A percentile compares a stretch with the other conserved stretches of the same genome.
phyloP scores from a whole-genome alignment of 345 rosid genomes.

The Cardamine resedifolia region DNA sequence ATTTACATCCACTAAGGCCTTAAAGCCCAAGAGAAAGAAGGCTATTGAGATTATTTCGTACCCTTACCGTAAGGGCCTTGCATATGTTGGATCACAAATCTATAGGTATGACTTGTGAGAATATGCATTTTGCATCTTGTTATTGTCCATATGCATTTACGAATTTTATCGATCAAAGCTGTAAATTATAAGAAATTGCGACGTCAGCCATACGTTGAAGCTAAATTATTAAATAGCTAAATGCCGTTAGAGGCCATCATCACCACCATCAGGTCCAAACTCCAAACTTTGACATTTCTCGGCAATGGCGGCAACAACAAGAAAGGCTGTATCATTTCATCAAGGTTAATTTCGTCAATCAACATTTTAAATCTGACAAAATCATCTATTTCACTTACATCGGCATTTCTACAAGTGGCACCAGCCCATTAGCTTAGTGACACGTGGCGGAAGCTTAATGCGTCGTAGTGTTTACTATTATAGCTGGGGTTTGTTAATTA shows the following conservation, averaged over 20 bases:
- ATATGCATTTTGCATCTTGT: no score
- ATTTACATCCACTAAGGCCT: no score
- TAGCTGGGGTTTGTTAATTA: conserved; percentile 21
- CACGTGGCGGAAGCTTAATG: neutral
- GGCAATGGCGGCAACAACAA: conserved; percentile 22
- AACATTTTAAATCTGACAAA: neutral
- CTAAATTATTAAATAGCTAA: neutral
- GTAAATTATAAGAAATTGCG: neutral
- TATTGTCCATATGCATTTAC: no score
- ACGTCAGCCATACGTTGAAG: neutral
- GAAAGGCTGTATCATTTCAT: neutral
- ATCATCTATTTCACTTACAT: conserved; percentile 17
- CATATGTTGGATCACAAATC: no score
- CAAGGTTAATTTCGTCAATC: conserved; percentile 7
- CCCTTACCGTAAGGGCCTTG: no score
- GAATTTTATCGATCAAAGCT: neutral
- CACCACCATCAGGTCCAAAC: neutral
- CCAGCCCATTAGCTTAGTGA: rapidly evolving
- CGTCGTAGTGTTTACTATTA: neutral
- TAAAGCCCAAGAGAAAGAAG: no score
- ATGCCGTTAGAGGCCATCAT: conserved; percentile 4
- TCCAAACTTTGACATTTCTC: neutral
- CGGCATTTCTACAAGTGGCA: conserved; percentile 21
- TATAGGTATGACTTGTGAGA: no score
- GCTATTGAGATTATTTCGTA: no score